Percentiles rank a stretch among this genome's conserved stretches.
These are phyloP conservation scores for Coelastrella sp. DNA, from an alignment of 139 green algal species.

Conservation along the genomic window DNA sequence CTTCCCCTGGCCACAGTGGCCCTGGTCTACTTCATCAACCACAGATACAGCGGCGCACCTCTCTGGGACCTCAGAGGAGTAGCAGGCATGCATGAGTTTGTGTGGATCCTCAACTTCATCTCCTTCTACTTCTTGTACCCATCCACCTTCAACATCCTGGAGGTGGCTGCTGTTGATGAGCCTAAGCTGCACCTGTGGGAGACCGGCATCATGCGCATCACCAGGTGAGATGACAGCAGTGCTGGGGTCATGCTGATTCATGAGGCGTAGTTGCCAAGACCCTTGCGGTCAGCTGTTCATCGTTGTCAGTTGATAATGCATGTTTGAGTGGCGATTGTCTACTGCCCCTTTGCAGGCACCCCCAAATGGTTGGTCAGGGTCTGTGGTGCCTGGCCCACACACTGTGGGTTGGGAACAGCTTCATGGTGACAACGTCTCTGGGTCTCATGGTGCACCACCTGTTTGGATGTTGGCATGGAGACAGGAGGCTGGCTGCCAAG, in stretches of 20 bases:
- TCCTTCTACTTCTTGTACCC: conserved; percentile 99
- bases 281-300: background rate
- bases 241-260: background rate
- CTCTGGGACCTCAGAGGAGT: conserved; percentile 90
- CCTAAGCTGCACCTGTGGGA: conserved; percentile 98
- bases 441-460: conserved; percentile 93
- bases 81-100: conserved; percentile 82
- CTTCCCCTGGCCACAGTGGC: conserved; percentile 89
- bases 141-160: conserved; percentile 99
- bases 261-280: no score
- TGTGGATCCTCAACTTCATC: conserved; percentile 94
- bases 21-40: conserved; percentile 99
- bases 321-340: no score
- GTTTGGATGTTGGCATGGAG: conserved; percentile 96
- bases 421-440: conserved; percentile 89
- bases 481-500: conserved; percentile 86
- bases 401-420: conserved; percentile 93
- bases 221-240: conserved; percentile 51
- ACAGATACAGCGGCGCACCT: conserved; percentile 83
- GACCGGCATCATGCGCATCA: conserved; percentile 91
- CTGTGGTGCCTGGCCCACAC: conserved; percentile 92
- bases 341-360: background rate
- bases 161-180: conserved; percentile 96
- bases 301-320: background rate
- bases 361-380: conserved; percentile 66